Percentiles rank a stretch among this genome's conserved stretches.
Conservation (phyloP, 1,139 yeast species). For the Chernovozyma aurita region DNA sequence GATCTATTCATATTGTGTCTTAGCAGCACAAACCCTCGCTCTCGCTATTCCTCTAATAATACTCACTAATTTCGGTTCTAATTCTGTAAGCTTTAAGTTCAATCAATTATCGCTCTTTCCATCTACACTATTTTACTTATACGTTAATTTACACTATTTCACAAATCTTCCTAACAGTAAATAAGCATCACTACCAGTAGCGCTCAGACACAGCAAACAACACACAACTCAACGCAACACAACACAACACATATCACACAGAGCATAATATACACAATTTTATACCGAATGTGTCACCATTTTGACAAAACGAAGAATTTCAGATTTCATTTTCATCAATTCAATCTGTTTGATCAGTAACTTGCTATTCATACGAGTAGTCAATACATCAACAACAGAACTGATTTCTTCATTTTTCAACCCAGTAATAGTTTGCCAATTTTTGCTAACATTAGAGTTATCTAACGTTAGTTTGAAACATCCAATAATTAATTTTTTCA, state of each 20-base stretch:
- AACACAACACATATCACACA: no score
- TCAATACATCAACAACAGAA: constrained; percentile 33
- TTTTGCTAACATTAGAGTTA: constrained; percentile 20
- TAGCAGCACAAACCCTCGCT: no score
- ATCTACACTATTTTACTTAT: no score
- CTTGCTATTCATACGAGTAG: constrained; percentile 42
- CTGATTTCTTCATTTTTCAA: constrained; percentile 35
- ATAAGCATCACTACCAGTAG: no score
- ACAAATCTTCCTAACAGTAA: constrained; percentile 9
- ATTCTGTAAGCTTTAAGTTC: no score
- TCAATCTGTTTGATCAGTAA: constrained; percentile 37
- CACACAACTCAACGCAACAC: no score
- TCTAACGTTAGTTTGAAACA: constrained; percentile 40
- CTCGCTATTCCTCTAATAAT: no score
- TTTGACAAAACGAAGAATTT: constrained; percentile 41
- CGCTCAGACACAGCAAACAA: no score
- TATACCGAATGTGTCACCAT: constrained; percentile 42
- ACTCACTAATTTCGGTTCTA: no score
- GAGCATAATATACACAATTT: no score
- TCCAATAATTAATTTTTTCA: constrained; percentile 41
- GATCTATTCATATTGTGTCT: no score
- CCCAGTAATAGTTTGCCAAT: constrained; percentile 37
- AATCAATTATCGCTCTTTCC: no score
- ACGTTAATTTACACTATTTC: constrained; percentile 7
- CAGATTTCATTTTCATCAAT: constrained; percentile 34